These are phyloP conservation scores for Aphanoascus verrucosus DNA, from an alignment of 2,329 filamentous ascomycete species.

Conservation along the genomic window DNA sequence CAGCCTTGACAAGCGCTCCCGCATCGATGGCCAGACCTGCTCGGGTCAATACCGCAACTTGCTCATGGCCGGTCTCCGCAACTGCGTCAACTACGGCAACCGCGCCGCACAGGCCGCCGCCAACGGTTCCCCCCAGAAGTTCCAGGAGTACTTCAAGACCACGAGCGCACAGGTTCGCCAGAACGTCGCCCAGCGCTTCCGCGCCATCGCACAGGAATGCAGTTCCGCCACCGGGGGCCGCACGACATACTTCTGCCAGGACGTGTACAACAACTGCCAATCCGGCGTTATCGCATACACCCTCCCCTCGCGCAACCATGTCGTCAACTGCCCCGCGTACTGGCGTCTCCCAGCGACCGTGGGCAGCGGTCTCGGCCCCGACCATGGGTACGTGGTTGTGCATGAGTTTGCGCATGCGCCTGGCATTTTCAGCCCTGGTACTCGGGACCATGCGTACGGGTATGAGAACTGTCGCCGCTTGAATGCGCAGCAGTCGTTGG, in stretches of 20 bases:
- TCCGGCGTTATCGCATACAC: conserved; percentile 1
- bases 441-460: conserved; percentile 5
- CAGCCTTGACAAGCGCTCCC: conserved; percentile 14
- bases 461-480: neutral
- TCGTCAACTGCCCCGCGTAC: conserved; percentile 3
- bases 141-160: conserved; percentile 7
- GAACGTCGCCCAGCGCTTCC: neutral
- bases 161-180: neutral
- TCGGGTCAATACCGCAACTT: conserved; percentile 34
- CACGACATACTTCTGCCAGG: conserved; percentile 1
- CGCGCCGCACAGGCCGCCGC: conserved; percentile 41
- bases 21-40: conserved; percentile 17
- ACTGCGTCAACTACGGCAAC: conserved; percentile 45
- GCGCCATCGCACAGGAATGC: neutral
- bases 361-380: neutral
- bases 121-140: conserved; percentile 17
- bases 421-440: neutral
- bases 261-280: neutral
- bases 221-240: neutral
- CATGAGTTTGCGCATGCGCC: conserved; percentile 8
- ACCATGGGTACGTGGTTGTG: conserved; percentile 4
- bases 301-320: neutral
- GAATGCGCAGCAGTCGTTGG: neutral
- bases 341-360: neutral
- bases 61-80: conserved; percentile 43